Evolutionary conservation across 2,329 filamentous ascomycete species (phyloP).

Genomic region (Fusarium miscanthi): DNA sequence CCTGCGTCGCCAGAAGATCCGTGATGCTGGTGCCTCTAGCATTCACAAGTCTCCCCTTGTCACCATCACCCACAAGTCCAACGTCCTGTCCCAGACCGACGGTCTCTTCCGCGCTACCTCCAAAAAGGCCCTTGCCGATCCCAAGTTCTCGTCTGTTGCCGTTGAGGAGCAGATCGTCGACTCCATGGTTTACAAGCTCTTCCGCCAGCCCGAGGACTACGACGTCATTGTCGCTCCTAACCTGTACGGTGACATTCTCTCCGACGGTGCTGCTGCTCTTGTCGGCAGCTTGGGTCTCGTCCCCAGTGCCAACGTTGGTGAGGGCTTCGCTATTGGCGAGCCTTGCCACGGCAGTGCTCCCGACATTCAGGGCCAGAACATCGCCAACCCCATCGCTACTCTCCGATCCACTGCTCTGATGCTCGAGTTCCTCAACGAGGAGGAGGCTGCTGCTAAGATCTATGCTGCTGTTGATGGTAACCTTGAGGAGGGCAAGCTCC

Average conservation of each 20-base stretch:
- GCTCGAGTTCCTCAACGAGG: constrained; percentile 94
- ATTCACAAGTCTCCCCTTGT: constrained; percentile 80
- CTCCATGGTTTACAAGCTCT: constrained; percentile 99
- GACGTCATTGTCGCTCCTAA: constrained; percentile 98
- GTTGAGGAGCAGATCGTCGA: constrained; percentile 99
- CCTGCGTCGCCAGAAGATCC: constrained; percentile 83
- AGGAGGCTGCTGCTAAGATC: constrained; percentile 86
- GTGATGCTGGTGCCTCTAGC: constrained; percentile 66
- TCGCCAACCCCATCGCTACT: constrained; percentile 97
- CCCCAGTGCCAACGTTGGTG: constrained; percentile 93
- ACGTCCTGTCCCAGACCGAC: constrained; percentile 96
- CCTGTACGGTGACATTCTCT: constrained; percentile 96
- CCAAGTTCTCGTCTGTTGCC: constrained; percentile 71
- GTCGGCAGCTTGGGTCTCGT: constrained; percentile 93
- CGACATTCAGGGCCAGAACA: constrained; percentile 91
- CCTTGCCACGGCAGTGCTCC: constrained; percentile 97
- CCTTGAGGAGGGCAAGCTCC: constrained; percentile 81
- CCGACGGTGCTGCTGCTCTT: constrained; percentile 92
- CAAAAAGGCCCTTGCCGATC: constrained; percentile 74
- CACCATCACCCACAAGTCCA: constrained; percentile 98
- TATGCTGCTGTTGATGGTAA: constrained; percentile 93
- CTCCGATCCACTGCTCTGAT: constrained; percentile 91
- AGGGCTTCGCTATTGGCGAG: constrained; percentile 95
- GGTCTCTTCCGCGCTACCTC: constrained; percentile 90
- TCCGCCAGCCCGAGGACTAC: constrained; percentile 94